Conservation (phyloP, 2,329 filamentous ascomycete species). For the Stagonosporopsis chrysanthemi region DNA sequence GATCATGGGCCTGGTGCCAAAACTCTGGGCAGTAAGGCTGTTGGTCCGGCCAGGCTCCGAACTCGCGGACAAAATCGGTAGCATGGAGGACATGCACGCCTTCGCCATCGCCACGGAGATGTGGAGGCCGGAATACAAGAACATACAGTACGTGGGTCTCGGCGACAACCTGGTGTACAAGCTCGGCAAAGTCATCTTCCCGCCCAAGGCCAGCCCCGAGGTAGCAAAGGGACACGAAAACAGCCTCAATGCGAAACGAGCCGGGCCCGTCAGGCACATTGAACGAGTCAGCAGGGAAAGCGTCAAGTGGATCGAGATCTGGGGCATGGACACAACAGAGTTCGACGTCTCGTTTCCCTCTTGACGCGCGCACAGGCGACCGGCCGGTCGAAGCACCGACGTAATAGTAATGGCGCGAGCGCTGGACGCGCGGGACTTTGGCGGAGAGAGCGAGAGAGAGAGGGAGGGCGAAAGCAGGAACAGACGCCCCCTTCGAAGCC, state of each 20-base stretch:
- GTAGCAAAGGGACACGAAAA: constrained; percentile 28
- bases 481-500: too few relatives aligned
- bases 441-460: too few relatives aligned
- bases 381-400: too few relatives aligned
- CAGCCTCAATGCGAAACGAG: constrained; percentile 34
- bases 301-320: constrained; percentile 55
- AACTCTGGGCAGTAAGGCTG: constrained; percentile 53
- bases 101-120: constrained; percentile 45
- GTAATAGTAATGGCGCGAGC: too few relatives aligned
- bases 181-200: constrained; percentile 43
- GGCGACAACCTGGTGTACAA: constrained; percentile 49
- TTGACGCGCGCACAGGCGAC: too few relatives aligned
- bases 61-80: constrained; percentile 34
- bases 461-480: too few relatives aligned
- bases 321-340: constrained; percentile 52
- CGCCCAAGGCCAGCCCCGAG: constrained; percentile 22
- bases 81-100: constrained; percentile 42
- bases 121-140: constrained; percentile 44
- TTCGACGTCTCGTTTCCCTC: constrained; percentile 38
- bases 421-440: too few relatives aligned
- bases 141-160: constrained; percentile 51
- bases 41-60: constrained; percentile 42
- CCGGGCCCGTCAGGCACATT: constrained; percentile 43
- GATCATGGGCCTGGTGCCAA: constrained; percentile 49
- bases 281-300: constrained; percentile 43